Conservation (phyloP, 2,329 filamentous ascomycete species). For the Ampelomyces quisqualis region DNA sequence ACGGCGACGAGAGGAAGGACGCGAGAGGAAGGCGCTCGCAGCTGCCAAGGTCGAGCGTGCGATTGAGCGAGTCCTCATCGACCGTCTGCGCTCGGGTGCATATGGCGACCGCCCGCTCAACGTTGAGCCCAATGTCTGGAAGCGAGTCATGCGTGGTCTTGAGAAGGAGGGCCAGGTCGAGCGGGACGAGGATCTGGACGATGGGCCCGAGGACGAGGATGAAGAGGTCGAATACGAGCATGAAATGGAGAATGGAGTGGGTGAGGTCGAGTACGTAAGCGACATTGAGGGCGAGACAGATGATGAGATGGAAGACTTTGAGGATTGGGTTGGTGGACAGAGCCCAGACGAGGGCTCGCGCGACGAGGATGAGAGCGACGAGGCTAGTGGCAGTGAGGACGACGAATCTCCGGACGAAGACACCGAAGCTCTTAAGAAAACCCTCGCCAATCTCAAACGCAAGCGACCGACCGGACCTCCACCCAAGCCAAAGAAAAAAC, state of each 20-base stretch:
- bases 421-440: slow-evolving; percentile 58
- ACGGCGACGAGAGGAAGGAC: slow-evolving; percentile 51
- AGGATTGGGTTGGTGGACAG: slow-evolving; percentile 87
- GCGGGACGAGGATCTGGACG: slow-evolving; percentile 83
- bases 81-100: slow-evolving; percentile 84
- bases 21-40: slow-evolving; percentile 54
- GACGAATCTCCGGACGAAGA: slow-evolving; percentile 58
- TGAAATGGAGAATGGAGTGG: slow-evolving; percentile 66
- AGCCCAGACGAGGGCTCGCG: slow-evolving; percentile 57
- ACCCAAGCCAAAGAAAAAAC: slow-evolving; percentile 61
- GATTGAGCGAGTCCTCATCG: slow-evolving; percentile 92
- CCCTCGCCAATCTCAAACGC: slow-evolving; percentile 56
- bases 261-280: slow-evolving; percentile 87
- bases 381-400: slow-evolving; percentile 50
- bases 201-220: slow-evolving; percentile 78
- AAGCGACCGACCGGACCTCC: slow-evolving; percentile 56
- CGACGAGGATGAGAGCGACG: slow-evolving; percentile 61
- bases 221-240: slow-evolving; percentile 67
- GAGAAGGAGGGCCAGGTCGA: slow-evolving; percentile 82
- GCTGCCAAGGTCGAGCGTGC: slow-evolving; percentile 89
- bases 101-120: slow-evolving; percentile 95
- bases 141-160: slow-evolving; percentile 88
- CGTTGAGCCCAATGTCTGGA: slow-evolving; percentile 93
- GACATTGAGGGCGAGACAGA: slow-evolving; percentile 76
- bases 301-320: slow-evolving; percentile 69